phyloP scores from a whole-genome alignment of 2,329 filamentous ascomycete genomes.

The Microcyclosporella mali region DNA sequence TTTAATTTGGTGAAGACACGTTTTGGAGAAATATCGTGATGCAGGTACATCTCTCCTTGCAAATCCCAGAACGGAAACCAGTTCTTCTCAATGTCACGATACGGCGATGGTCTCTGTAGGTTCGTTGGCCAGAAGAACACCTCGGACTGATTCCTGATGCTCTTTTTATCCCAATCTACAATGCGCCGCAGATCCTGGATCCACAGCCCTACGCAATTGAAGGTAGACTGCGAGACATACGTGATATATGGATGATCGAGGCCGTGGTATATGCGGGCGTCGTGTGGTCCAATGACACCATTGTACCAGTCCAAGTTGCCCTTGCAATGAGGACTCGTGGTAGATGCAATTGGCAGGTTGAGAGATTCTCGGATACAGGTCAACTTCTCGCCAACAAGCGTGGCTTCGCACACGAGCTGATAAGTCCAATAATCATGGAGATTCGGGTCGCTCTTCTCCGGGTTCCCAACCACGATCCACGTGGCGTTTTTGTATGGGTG shows the following conservation, averaged over 20 bases:
- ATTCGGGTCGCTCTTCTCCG: conserved; percentile 6
- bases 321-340: conserved; percentile 32
- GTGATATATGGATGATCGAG: conserved; percentile 44
- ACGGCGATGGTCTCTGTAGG: conserved; percentile 44
- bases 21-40: conserved; percentile 46
- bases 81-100: conserved; percentile 50
- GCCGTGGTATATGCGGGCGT: conserved; percentile 52
- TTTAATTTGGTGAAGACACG: conserved; percentile 45
- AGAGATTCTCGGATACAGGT: conserved; percentile 1
- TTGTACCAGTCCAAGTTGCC: conserved; percentile 1
- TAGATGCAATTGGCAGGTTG: conserved; percentile 7
- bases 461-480: conserved; percentile 8
- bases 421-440: conserved; percentile 4
- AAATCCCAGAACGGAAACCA: conserved; percentile 56
- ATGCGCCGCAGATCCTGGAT: conserved; percentile 48
- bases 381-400: neutral
- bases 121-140: conserved; percentile 42
- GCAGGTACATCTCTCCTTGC: conserved; percentile 41
- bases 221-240: conserved; percentile 49
- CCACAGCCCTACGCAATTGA: conserved; percentile 52
- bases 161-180: conserved; percentile 28
- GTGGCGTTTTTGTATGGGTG: conserved; percentile 8
- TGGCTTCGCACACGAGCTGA: conserved; percentile 4
- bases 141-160: conserved; percentile 5
- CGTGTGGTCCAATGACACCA: conserved; percentile 44